phyloP scores from a whole-genome alignment of 768 basidiomycete genomes.

The Russula sp. region DNA sequence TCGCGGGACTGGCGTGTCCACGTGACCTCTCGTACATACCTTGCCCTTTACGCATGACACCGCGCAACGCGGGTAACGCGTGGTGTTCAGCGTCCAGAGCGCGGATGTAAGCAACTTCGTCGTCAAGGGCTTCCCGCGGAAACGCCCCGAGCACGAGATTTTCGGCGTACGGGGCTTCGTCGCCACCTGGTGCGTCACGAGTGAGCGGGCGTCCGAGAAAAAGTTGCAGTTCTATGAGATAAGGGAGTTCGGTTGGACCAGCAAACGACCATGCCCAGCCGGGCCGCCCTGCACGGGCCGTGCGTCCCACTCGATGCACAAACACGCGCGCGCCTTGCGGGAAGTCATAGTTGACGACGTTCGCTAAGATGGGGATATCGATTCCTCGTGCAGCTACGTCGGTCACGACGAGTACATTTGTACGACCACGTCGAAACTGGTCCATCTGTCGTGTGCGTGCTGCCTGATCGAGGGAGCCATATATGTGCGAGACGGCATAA shows the following conservation, averaged over 20 bases:
- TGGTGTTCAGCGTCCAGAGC: constrained; percentile 59
- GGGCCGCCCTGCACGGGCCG: constrained; percentile 88
- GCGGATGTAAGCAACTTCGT: constrained; percentile 75
- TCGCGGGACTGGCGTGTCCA: constrained; percentile 80
- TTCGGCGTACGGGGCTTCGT: constrained; percentile 57
- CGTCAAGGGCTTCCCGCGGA: constrained; percentile 71
- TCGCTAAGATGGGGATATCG: constrained; percentile 93
- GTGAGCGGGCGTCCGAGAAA: constrained; percentile 80
- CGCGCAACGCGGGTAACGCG: constrained; percentile 57
- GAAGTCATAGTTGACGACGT: constrained; percentile 98
- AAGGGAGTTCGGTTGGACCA: constrained; percentile 78
- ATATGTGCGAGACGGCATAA: constrained; percentile 89
- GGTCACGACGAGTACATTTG: constrained; percentile 88
- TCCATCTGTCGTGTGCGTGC: constrained; percentile 90
- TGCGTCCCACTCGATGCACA: constrained; percentile 94
- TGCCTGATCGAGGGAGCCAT: constrained; percentile 89
- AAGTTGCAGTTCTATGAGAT: constrained; percentile 86
- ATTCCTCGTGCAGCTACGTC: constrained; percentile 98
- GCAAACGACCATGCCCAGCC: constrained; percentile 98
- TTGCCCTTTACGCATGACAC: constrained; percentile 86
- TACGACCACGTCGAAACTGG: constrained; percentile 72
- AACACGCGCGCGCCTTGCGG: constrained; percentile 91
- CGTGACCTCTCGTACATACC: constrained; percentile 91
- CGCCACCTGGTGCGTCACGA: constrained; percentile 42
- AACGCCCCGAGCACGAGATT: constrained; percentile 78